Conservation (phyloP, 768 basidiomycete species). For the Leucocoprinus leucothites region DNA sequence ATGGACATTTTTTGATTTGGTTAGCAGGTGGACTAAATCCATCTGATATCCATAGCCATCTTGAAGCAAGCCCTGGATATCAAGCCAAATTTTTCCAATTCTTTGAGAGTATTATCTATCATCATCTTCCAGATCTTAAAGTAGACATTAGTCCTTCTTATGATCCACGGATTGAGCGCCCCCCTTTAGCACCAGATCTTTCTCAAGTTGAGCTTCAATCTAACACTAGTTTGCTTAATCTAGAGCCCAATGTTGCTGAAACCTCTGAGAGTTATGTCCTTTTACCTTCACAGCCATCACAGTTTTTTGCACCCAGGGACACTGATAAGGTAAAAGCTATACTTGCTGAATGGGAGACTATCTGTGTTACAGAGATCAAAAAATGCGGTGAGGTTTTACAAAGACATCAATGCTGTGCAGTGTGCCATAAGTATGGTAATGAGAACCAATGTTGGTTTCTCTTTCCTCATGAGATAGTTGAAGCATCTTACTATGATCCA, state of each 20-base stretch:
- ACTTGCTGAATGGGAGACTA: slow-evolving; percentile 5
- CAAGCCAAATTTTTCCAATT: neutral
- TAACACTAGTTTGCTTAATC: too few relatives aligned
- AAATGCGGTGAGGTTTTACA: slow-evolving; percentile 13
- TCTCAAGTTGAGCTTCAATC: too few relatives aligned
- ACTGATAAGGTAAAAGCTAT: neutral
- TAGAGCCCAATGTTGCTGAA: too few relatives aligned
- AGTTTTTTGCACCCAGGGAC: too few relatives aligned
- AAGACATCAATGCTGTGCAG: slow-evolving; percentile 9
- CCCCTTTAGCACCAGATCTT: neutral
- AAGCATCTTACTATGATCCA: slow-evolving; percentile 24
- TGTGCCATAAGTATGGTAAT: slow-evolving; percentile 30
- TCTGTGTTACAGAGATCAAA: slow-evolving; percentile 11
- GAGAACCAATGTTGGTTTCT: slow-evolving; percentile 24
- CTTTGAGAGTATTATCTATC: neutral
- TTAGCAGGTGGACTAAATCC: slow-evolving; percentile 30
- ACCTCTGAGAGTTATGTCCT: too few relatives aligned
- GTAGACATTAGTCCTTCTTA: too few relatives aligned
- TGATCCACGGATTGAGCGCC: neutral
- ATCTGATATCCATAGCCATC: neutral
- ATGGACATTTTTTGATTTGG: slow-evolving; percentile 42
- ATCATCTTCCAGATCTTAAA: neutral
- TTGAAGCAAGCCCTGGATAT: neutral
- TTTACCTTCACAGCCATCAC: too few relatives aligned
- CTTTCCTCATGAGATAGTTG: slow-evolving; percentile 30